Evolutionary conservation across 2,329 filamentous ascomycete genomes (phyloP), one percentile per base, ranked within the genome.

Genomic region (Lachnellula arida): DNA sequence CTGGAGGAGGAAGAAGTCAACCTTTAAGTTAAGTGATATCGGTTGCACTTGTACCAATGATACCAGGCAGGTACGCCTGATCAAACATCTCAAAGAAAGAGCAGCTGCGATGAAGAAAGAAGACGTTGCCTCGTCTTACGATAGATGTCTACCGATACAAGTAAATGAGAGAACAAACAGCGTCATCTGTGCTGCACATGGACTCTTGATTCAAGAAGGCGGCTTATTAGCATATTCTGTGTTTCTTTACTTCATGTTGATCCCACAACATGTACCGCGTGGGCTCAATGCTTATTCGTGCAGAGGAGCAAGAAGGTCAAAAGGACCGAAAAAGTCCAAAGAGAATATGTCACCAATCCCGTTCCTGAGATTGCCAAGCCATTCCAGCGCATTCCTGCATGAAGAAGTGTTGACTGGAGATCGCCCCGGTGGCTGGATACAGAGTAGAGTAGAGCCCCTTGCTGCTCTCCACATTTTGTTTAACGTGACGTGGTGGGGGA

Each of bases 321-420:
- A 23, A 22, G 42, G 42, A 7, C 42, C 17, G 17, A 44, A 1
- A 44, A 22, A 22, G n/a, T 44, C 8, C 17, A 44, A 12, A 44
- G 42, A 44, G 12, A 17, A 11, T 22, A 22, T 44, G 42, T 19
- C 19, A 12, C 15, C 42, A 40, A 39, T 22, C 48, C 9, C 19
- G 48, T 39, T 40, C 48, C 35, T 37, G 34, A 49, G 39, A 37
- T 4, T 39, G 47, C 34, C 47, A 49, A 49, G 47, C 47, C 47
- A 37, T 23, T 37, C 17, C 28, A 17, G 17, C 47, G 32, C 47
- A 19, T 40, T 35, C 48, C 35, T 39, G n/a, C 28, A 49, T 49
- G 47, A 32, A 49, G 47, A 19, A 49, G 19, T 49, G 32, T 28
- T 49, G 47, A 32, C 17, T 49, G 47, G 32, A 49, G 47, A 49